These are phyloP conservation scores for Pseudogymnoascus sp. DNA, from an alignment of 2,329 filamentous ascomycete genomes.

Conservation along the genomic window DNA sequence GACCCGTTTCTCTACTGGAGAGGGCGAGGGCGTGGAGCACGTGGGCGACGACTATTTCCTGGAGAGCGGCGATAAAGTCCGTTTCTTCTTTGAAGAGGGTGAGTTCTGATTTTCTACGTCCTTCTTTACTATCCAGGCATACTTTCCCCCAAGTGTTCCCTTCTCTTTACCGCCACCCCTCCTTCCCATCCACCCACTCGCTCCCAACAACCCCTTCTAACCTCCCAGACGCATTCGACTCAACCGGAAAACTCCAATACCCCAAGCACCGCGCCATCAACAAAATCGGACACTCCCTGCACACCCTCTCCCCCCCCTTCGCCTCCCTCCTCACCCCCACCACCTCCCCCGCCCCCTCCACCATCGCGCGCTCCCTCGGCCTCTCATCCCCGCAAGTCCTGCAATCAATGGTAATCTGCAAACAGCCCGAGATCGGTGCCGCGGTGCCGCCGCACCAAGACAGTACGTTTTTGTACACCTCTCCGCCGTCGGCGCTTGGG, in stretches of 20 bases:
- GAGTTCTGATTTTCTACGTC: slow-evolving; percentile 4
- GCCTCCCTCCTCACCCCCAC: slow-evolving; percentile 38
- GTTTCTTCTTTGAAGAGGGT: slow-evolving; percentile 92
- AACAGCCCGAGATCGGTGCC: slow-evolving; percentile 92
- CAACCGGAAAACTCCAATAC: slow-evolving; percentile 56
- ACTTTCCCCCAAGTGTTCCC: background rate
- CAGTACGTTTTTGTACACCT: slow-evolving; percentile 83
- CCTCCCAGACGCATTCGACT: slow-evolving; percentile 62
- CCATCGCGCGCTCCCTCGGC: slow-evolving; percentile 40
- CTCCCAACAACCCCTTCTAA: slow-evolving; percentile 2
- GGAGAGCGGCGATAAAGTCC: slow-evolving; percentile 77
- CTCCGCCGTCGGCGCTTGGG: slow-evolving; percentile 80
- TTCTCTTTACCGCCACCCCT: background rate
- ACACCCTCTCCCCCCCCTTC: slow-evolving; percentile 61
- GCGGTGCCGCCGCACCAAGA: slow-evolving; percentile 90
- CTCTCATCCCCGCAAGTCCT: slow-evolving; percentile 50
- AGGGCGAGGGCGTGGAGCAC: slow-evolving; percentile 56
- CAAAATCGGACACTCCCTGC: slow-evolving; percentile 75
- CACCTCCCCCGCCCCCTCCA: slow-evolving; percentile 32
- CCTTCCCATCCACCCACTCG: background rate
- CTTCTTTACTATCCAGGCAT: background rate
- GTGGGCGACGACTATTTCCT: slow-evolving; percentile 96
- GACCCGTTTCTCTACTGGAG: slow-evolving; percentile 87
- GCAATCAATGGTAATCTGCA: slow-evolving; percentile 98
- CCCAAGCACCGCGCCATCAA: slow-evolving; percentile 84